A percentile compares a stretch with the other conserved stretches of the same genome.
phyloP scores from a whole-genome alignment of 768 basidiomycete genomes.

The Termitomyces sp. region DNA sequence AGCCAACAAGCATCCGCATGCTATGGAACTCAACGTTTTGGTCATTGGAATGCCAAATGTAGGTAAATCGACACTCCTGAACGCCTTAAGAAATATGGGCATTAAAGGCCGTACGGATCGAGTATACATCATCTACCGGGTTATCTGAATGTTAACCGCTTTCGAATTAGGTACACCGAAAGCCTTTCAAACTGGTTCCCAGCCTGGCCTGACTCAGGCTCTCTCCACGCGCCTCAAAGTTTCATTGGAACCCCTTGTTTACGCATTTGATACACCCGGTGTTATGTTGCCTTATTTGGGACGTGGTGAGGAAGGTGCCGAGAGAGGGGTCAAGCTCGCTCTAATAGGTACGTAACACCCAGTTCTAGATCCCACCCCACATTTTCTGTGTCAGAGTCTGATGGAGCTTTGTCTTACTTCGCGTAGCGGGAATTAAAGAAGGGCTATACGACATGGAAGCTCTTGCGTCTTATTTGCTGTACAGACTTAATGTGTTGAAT shows the following conservation, averaged over 20 bases:
- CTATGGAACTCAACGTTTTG: constrained; percentile 78
- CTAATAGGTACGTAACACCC: constrained; percentile 70
- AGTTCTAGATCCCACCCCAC: constrained; percentile 3
- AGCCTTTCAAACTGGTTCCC: constrained; percentile 82
- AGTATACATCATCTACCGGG: constrained; percentile 3
- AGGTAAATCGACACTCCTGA: constrained; percentile 92
- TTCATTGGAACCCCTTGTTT: constrained; percentile 73
- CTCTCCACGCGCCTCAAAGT: constrained; percentile 88
- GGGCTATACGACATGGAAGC: constrained; percentile 82
- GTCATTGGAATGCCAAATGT: constrained; percentile 99
- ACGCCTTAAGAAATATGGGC: constrained; percentile 82
- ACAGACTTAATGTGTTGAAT: constrained; percentile 75
- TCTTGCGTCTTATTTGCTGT: constrained; percentile 82
- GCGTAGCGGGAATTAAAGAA: constrained; percentile 88
- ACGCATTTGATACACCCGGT: constrained; percentile 94
- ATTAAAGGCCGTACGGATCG: constrained; percentile 70
- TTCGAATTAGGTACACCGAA: constrained; percentile 63
- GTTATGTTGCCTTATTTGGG: constrained; percentile 97
- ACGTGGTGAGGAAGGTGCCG: constrained; percentile 76
- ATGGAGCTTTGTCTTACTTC: constrained; percentile 9
- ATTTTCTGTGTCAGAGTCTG: constrained; percentile 14
- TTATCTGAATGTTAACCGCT: constrained; percentile 1
- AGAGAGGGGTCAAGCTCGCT: constrained; percentile 89
- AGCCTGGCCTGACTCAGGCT: constrained; percentile 86
- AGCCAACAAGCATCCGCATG: constrained; percentile 61